A percentile compares a stretch with the other conserved stretches of the same genome.
Conservation (phyloP, 2,329 filamentous ascomycete species). For the Alternaria consortialis region DNA sequence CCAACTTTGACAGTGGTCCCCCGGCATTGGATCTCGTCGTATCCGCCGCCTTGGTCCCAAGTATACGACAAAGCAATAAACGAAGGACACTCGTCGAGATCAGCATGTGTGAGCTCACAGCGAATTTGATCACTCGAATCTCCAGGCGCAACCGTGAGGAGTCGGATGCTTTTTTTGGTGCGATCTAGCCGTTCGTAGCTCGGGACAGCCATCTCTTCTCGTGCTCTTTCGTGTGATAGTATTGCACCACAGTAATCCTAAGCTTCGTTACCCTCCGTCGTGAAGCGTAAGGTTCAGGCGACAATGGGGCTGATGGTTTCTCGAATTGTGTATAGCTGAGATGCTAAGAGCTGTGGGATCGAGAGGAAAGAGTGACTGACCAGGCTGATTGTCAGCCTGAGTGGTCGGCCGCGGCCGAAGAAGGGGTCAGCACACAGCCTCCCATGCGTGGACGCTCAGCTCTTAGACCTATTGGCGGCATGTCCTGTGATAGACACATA, state of each 20-base stretch:
- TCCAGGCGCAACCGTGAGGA: neutral
- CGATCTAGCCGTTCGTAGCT: neutral
- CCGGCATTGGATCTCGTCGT: neutral
- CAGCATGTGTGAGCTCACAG: neutral
- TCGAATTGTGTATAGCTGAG: neutral
- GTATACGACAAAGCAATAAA: neutral
- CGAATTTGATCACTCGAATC: neutral
- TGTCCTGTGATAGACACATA: no score
- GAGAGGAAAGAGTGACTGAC: neutral
- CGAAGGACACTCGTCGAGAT: neutral
- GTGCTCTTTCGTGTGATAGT: neutral
- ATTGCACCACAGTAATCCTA: neutral
- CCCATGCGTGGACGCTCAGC: no score
- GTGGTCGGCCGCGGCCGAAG: neutral
- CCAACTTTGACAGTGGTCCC: neutral
- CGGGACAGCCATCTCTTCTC: neutral
- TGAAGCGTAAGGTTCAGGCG: neutral
- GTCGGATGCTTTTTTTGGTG: neutral
- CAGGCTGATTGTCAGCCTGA: neutral
- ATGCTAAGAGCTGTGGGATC: neutral
- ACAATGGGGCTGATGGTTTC: neutral
- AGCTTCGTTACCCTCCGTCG: rapidly evolving
- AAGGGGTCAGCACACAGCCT: no score
- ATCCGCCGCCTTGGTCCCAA: neutral
- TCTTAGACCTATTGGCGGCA: no score